Evolutionary conservation across 805 yeast genomes (phyloP), one percentile per base, ranked within the genome.

Genomic region (Torulaspora gathmanii): DNA sequence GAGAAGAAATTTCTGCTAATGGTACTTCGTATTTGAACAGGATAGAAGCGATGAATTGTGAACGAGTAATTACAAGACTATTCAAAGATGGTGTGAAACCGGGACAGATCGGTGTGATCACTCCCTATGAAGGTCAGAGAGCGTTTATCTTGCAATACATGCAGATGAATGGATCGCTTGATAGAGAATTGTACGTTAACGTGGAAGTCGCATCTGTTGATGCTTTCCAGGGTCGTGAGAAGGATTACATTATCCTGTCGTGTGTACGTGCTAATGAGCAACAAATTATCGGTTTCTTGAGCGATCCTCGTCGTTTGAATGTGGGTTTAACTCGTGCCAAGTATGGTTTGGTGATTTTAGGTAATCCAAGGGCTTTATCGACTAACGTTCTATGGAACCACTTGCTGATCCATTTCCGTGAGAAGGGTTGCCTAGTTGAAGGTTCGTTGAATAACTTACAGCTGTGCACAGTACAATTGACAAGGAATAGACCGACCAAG

Each of bases 171-270:
- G 85, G 90, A 25, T 67, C 86, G 0, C 60, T 83, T 60, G 83
- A 81, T 43, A 78, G 78, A 52, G 82, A 80, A 1, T 65, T 77
- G 27, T 87, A 87, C 61, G 64, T 72, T 40, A 80, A 78, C 42
- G 84, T 90, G 37, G 97, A 90, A 67, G 89, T 90, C 23, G 88
- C 93, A 5, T 85, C 95, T n/a, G 91, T 93, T 45, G 99, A 93
- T 74, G 99, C 98, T 0, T 93, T 90, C 65, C 99, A 89, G 70
- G 97, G 96, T 54, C 97, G 93, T 65, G 99, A 93, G 62, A 93
- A 91, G 64, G 97, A 93, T 53, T 80, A 95, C 42, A 87, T 93
- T 51, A 80, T 93, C 45, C 78, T 93, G 73, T 89, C 98, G 0
- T 91, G 98, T 78, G 99, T 93, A 6, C 78, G 99, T 60, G 84